Evolutionary conservation across 805 yeast genomes (phyloP).

Genomic region (Yamadazyma ubonensis): DNA sequence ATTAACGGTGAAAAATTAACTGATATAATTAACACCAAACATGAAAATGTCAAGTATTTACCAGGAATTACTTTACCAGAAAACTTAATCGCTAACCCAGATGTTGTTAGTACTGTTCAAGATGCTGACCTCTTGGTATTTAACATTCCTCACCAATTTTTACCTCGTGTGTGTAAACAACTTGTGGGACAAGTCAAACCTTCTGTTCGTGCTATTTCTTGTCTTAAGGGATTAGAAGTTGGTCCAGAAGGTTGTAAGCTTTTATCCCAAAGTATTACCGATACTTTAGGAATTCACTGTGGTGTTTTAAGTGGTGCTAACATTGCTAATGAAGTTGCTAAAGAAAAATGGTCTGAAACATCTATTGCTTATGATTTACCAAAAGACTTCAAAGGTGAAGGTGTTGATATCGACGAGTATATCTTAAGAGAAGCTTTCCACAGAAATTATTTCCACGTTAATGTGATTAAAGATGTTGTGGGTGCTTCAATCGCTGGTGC

Average conservation of each 20-base stretch:
- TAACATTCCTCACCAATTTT: slow-evolving; percentile 96
- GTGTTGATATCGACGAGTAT: slow-evolving; percentile 67
- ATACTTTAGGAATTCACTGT: slow-evolving; percentile 81
- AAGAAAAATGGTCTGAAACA: slow-evolving; percentile 95
- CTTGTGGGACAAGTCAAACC: slow-evolving; percentile 74
- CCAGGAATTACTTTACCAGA: slow-evolving; percentile 84
- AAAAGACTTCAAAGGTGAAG: slow-evolving; percentile 61
- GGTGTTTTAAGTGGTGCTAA: slow-evolving; percentile 98
- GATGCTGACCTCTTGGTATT: slow-evolving; percentile 86
- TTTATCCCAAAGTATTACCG: slow-evolving; percentile 74
- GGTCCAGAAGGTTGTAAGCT: slow-evolving; percentile 81
- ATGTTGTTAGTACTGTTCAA: slow-evolving; percentile 67
- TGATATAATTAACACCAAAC: slow-evolving; percentile 83
- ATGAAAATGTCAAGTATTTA: slow-evolving; percentile 92
- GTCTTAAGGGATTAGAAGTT: slow-evolving; percentile 94
- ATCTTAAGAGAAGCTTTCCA: slow-evolving; percentile 85
- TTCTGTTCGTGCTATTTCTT: slow-evolving; percentile 82
- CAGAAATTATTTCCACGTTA: slow-evolving; percentile 96
- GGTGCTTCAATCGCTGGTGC: slow-evolving; percentile 98
- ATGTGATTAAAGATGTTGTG: slow-evolving; percentile 87
- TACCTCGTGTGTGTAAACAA: slow-evolving; percentile 72
- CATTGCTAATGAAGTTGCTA: slow-evolving; percentile 95
- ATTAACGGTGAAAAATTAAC: slow-evolving; percentile 78
- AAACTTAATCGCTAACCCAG: slow-evolving; percentile 89
- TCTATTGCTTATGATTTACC: slow-evolving; percentile 89